Base-by-base conservation (phyloP, 495 filamentous ascomycete species). In the Penicillium ucsense region DNA sequence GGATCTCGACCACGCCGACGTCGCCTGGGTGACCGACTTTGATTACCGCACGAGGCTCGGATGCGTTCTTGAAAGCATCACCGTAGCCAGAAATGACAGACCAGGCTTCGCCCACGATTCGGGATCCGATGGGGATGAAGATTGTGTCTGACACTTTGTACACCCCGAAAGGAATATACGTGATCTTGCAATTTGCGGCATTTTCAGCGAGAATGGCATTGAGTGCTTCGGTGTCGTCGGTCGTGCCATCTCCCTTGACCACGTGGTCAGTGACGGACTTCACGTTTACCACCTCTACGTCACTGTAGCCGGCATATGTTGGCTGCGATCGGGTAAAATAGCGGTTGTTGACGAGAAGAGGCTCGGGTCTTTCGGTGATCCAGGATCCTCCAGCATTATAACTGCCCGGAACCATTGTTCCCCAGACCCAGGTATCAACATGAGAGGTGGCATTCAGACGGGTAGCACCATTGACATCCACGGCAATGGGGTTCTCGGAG, bases 81-180 rank as follows among this genome's bases (percentile, higher is more conserved):
- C 82, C 81, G 6, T 57, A 55, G 5, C 56, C 74, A 6, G 73
- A 60, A 42, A 81, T 78, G 3, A 72, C 69, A 29, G 72, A 58
- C 57, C 68, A 79, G 8, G 67, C 67, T 49, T 82, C 76, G 29
- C 80, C 79, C 3, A 82, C 71, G 29, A 82, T 77, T 6, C 71
- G 67, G 9, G 73, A 70, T 6, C 72, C 72, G 0, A 68, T 57
- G 0, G 81, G 82, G 35, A 85, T 61, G 35, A 65, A 51, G 35
- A 86, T 55, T 0, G 82, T 86, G 28, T 70, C 61, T 4, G 68
- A 79, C 34, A 85, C 74, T 6, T 73, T 56, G 53, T 86, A 86
- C 0, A 72, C 72, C 8, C 83, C 81, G 27, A 67, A 64, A 3
- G 81, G 80, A 52, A 86, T 79, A 55, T 73, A 85, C 2, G 76